Base-by-base conservation (phyloP, 2,329 filamentous ascomycete species). In the Fusarium sp. region DNA sequence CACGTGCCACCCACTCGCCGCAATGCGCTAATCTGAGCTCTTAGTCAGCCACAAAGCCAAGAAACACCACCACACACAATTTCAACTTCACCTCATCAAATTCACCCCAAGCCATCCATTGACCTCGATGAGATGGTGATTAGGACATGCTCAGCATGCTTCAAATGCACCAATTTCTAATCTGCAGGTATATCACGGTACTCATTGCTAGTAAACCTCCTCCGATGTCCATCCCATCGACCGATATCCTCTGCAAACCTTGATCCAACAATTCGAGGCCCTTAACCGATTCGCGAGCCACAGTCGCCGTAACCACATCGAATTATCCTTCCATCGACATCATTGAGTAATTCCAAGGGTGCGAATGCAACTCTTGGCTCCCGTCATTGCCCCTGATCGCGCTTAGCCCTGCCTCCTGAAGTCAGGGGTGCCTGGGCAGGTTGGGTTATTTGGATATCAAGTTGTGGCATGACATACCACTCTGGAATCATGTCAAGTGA, bases 41-140 rank as follows among this genome's bases (percentile, higher is more conserved):
- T 76, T 76, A 76, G 71, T 77, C 54, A 75, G 67, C 67, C 43
- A 34, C 25, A 52, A 39, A 70, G 63, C 64, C 59, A 68, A 14
- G 62, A 75, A 64, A 63, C 66, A 16, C 66, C 63, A 75, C 63
- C 39, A 50, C 66, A 64, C 63, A 71, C 60, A 66, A 67, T 75
- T 73, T 52, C 64, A 64, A 77, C 72, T 66, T 68, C 72, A 74
- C 66, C 58, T 54, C 67, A 68, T 70, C 50, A 54, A 32, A 54
- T 32, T 54, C 27, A 54, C 50, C 50, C 9, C 50, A 54, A 54
- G 27, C 27, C 27, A 34, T 54, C 50, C 50, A 34, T 54, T 54
- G 27, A 54, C 27, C 27, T 54, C 27, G 6, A 20, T 54, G 50
- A 54, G 50, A 20, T 54, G 18, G 27, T 54, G 50, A 20, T 27